Conservation (phyloP, 2,329 filamentous ascomycete genomes). For the Immersiporthe knoxdaviesiana region DNA sequence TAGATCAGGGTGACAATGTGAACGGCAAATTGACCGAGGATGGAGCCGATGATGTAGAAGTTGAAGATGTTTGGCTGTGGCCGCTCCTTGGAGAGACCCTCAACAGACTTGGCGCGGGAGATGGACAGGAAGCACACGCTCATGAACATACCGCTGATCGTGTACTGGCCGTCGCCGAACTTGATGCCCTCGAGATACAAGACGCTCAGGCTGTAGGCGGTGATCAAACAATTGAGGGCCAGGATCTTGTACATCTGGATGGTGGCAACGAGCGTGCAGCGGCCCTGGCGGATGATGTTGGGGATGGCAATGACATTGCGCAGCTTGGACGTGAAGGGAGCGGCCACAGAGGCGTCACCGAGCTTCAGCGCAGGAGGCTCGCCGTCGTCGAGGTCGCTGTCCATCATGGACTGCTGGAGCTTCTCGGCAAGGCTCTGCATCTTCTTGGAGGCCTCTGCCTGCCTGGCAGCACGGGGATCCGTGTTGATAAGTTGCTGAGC, state of each 20-base stretch:
- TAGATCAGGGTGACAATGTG: conserved; percentile 95
- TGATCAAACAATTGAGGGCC: conserved; percentile 95
- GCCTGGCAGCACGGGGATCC: conserved; percentile 59
- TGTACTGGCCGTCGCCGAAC: conserved; percentile 97
- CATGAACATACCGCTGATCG: conserved; percentile 99
- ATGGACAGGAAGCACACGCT: conserved; percentile 99
- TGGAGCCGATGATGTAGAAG: conserved; percentile 96
- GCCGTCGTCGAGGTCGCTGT: conserved; percentile 81
- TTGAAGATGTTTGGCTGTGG: conserved; percentile 99
- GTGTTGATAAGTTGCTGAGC: conserved; percentile 62
- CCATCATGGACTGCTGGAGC: conserved; percentile 85
- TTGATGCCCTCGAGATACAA: conserved; percentile 98
- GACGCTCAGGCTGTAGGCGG: conserved; percentile 94
- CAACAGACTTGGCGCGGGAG: conserved; percentile 94
- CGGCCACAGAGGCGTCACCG: conserved; percentile 94
- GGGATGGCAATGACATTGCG: conserved; percentile 96
- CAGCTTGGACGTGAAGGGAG: conserved; percentile 96
- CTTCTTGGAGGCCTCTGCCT: conserved; percentile 69
- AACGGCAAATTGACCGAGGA: conserved; percentile 94
- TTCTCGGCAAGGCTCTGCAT: conserved; percentile 83
- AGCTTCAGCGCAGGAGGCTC: conserved; percentile 97
- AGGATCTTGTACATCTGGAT: conserved; percentile 99
- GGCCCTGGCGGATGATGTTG: conserved; percentile 97
- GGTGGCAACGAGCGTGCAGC: conserved; percentile 95
- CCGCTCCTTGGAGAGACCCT: conserved; percentile 92